Evolutionary conservation across 805 yeast genomes (phyloP).

Genomic region (Kodamaea nitidulidarum): DNA sequence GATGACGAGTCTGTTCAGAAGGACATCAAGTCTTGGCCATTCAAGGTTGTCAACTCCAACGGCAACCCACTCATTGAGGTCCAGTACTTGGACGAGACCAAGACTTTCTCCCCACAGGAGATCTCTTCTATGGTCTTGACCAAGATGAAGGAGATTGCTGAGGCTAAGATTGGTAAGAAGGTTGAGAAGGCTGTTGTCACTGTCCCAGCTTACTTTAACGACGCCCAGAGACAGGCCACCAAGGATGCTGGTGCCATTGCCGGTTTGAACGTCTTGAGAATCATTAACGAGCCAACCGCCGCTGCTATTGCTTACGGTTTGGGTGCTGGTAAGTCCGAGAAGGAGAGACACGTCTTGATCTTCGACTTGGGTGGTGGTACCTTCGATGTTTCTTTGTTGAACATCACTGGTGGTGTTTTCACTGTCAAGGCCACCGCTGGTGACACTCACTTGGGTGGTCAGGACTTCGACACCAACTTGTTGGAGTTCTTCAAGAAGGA

Average conservation of each 20-base stretch:
- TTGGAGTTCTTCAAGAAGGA: slow-evolving; percentile 45
- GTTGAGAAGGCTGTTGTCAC: slow-evolving; percentile 55
- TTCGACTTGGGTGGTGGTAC: slow-evolving; percentile 98
- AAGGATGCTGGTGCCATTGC: slow-evolving; percentile 51
- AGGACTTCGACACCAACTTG: slow-evolving; percentile 49
- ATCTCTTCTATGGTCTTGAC: slow-evolving; percentile 47
- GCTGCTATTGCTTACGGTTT: slow-evolving; percentile 97
- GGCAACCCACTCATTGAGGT: slow-evolving; percentile 48
- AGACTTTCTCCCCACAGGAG: slow-evolving; percentile 47
- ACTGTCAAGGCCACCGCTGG: slow-evolving; percentile 87
- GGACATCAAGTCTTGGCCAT: slow-evolving; percentile 48
- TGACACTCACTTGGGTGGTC: slow-evolving; percentile 52
- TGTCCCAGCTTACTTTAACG: slow-evolving; percentile 49
- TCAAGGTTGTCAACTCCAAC: slow-evolving; percentile 41
- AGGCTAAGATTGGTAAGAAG: slow-evolving; percentile 77
- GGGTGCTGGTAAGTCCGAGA: slow-evolving; percentile 56
- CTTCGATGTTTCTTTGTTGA: slow-evolving; percentile 88
- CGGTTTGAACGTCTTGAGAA: slow-evolving; percentile 47
- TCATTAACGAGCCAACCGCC: slow-evolving; percentile 66
- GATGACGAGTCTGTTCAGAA: slow-evolving; percentile 58
- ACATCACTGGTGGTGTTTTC: slow-evolving; percentile 94
- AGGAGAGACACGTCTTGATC: slow-evolving; percentile 69
- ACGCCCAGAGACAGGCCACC: slow-evolving; percentile 50
- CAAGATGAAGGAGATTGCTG: slow-evolving; percentile 70
- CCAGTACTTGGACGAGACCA: slow-evolving; percentile 45